Conservation (phyloP, 805 yeast species). For the Zygosaccharomyces kombuchaensis region DNA sequence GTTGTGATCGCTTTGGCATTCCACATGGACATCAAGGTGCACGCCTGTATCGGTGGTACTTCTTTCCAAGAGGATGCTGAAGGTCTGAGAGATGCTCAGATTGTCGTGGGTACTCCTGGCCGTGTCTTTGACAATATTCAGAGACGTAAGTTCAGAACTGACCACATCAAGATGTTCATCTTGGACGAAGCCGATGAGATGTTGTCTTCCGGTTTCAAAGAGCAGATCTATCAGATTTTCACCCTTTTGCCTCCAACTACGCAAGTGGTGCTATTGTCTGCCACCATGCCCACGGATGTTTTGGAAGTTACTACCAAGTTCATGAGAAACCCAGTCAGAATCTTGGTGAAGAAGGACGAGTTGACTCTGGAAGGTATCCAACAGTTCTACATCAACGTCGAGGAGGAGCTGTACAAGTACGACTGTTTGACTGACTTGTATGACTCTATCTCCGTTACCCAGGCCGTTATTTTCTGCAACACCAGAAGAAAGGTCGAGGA, state of each 20-base stretch:
- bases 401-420: constrained; percentile 89
- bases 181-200: constrained; percentile 98
- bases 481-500: constrained; percentile 93
- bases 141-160: constrained; percentile 77
- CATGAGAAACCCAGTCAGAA: constrained; percentile 90
- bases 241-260: constrained; percentile 74
- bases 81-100: constrained; percentile 77
- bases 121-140: constrained; percentile 95
- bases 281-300: constrained; percentile 90
- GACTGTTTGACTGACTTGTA: constrained; percentile 92
- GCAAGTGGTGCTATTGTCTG: constrained; percentile 92
- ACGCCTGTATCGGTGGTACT: constrained; percentile 98
- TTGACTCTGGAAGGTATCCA: constrained; percentile 90
- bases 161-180: constrained; percentile 86
- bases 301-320: constrained; percentile 88
- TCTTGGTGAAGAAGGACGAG: constrained; percentile 91
- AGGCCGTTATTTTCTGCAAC: constrained; percentile 97
- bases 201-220: constrained; percentile 82
- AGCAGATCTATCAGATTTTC: constrained; percentile 90
- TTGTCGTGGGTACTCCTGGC: constrained; percentile 98
- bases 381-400: constrained; percentile 87
- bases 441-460: constrained; percentile 92
- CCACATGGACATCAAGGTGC: constrained; percentile 85
- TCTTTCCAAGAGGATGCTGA: constrained; percentile 81
- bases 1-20: constrained; percentile 87